Conservation (phyloP, 805 yeast genomes). For the Brettanomyces bruxellensis region DNA sequence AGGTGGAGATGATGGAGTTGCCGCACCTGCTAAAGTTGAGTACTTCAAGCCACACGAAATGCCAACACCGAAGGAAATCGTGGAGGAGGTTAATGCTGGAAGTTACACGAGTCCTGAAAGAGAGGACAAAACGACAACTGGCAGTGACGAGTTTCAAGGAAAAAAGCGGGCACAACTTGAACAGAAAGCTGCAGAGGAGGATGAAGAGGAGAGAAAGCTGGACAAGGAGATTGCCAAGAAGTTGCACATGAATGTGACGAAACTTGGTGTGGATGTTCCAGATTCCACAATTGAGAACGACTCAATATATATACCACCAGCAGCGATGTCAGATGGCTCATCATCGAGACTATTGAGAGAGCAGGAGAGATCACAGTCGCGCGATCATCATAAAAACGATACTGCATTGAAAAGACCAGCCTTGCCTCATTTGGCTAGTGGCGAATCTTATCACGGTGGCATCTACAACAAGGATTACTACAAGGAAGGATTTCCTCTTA, state of each 20-base stretch:
- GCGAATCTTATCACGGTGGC: slow-evolving; percentile 64
- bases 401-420: slow-evolving; percentile 7
- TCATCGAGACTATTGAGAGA: slow-evolving; percentile 21
- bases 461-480: slow-evolving; percentile 31
- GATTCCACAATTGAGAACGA: slow-evolving; percentile 30
- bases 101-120: slow-evolving; percentile 6
- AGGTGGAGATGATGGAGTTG: neutral
- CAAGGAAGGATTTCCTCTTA: slow-evolving; percentile 24
- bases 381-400: slow-evolving; percentile 3
- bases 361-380: slow-evolving; percentile 2
- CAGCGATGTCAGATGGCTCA: slow-evolving; percentile 36
- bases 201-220: slow-evolving; percentile 6
- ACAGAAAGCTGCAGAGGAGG: slow-evolving; percentile 7
- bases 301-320: slow-evolving; percentile 32
- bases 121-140: slow-evolving; percentile 1
- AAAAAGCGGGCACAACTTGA: slow-evolving; percentile 4
- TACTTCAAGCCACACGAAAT: slow-evolving; percentile 14
- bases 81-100: slow-evolving; percentile 25
- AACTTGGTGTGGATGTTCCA: slow-evolving; percentile 21
- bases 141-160: too few relatives aligned
- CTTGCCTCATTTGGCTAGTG: slow-evolving; percentile 64
- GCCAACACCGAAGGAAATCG: slow-evolving; percentile 23
- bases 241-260: neutral
- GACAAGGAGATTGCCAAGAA: slow-evolving; percentile 6
- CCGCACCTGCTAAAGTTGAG: neutral